Evolutionary conservation across 768 basidiomycete species (phyloP), one percentile per base, ranked within the genome.

Genomic region (Cystobasidium onofrii): DNA sequence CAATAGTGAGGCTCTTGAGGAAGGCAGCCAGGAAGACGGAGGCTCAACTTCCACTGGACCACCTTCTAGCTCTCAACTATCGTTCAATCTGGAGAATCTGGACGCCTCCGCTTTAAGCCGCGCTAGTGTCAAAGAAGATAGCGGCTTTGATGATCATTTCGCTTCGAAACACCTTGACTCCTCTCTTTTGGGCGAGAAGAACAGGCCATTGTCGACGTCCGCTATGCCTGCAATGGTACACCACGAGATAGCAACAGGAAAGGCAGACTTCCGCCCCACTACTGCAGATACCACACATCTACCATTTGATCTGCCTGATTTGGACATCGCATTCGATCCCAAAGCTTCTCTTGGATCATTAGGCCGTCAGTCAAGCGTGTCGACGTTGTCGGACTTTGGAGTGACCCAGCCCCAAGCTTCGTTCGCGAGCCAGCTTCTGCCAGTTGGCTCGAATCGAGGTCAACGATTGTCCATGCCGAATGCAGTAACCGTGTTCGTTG

Each of bases 341-440:
- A 39, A 23, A 43, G 63, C 63, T 6, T 64, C 63, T 1, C 63
- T 64, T 20, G 63, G 63, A 15, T 64, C 63, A 3, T 27, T 64
- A 10, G 63, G 36, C 41, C 63, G 63, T 12, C 63, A 64, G 25
- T 46, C 63, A 27, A 64, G 63, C 23, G 63, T 64, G 18, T 64
- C 63, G 7, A 43, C 31, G 7, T 23, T 64, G 39, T 64, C 63
- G 3, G 63, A 64, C 17, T 64, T 41, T 25, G 63, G 63, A 15
- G 20, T 4, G n/a, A 20, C 4, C 18, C 46, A 17, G 10, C 46
- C 46, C 4, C 12, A n/a, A n/a, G 9, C 46, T 17, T 50, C 12
- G 3, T 50, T 20, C 4, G n/a, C 46, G n/a, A 50, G 15, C 20
- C 46, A 50, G 9, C 46, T 50, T 17, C n/a, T 50, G 3, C 46